Conservation (phyloP, 2,329 filamentous ascomycete genomes). For the Knufia petricola region DNA sequence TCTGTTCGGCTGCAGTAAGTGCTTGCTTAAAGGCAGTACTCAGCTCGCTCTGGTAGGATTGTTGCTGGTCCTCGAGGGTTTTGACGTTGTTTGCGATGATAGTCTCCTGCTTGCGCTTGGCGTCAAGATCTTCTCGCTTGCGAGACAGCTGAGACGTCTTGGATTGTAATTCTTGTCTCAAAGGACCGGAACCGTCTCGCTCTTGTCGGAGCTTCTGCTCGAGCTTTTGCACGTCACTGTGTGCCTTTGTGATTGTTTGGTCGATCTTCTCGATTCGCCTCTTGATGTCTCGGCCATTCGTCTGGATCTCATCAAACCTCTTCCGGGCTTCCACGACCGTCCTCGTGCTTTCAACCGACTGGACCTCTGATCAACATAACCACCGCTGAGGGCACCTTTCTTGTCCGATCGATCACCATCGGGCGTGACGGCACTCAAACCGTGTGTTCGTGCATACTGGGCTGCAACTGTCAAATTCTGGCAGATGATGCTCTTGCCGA, state of each 20-base stretch:
- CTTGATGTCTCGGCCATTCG: conserved; percentile 56
- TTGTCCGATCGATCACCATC: conserved; percentile 94
- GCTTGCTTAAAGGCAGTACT: conserved; percentile 86
- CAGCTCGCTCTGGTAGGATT: conserved; percentile 69
- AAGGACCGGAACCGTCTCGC: conserved; percentile 70
- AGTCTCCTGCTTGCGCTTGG: conserved; percentile 54
- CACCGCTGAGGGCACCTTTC: conserved; percentile 88
- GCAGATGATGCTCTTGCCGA: conserved; percentile 90
- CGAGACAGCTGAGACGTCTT: conserved; percentile 68
- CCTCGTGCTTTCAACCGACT: conserved; percentile 78
- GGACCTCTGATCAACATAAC: conserved; percentile 76
- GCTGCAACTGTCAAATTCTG: conserved; percentile 78
- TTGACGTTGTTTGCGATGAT: conserved; percentile 67
- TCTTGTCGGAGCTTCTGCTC: conserved; percentile 69
- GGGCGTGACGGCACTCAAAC: conserved; percentile 83
- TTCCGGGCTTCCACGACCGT: conserved; percentile 64
- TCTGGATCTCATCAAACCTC: conserved; percentile 59
- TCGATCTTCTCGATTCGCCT: conserved; percentile 67
- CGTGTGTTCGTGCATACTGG: conserved; percentile 86
- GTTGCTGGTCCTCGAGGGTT: conserved; percentile 63
- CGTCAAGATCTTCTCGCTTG: conserved; percentile 62
- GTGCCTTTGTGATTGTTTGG: conserved; percentile 79
- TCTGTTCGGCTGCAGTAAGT: conserved; percentile 71
- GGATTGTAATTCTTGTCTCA: conserved; percentile 64
- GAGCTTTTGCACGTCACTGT: conserved; percentile 71